Base-by-base conservation (phyloP, 2,329 filamentous ascomycete species). In the Aureobasidium leucospermi region DNA sequence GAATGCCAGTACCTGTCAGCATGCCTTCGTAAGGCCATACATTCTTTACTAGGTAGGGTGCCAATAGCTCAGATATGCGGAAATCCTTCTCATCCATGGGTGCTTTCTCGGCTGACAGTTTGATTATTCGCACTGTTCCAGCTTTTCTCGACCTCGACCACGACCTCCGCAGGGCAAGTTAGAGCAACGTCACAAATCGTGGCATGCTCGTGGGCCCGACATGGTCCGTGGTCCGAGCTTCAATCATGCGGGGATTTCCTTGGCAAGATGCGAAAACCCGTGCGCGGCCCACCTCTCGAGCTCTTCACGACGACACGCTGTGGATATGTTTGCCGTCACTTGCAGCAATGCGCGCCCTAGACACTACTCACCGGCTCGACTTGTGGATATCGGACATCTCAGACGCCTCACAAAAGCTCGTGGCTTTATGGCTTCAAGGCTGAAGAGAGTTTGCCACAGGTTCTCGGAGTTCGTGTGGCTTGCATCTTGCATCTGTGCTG, bases 1-100 rank as follows among this genome's bases (percentile, higher is more conserved):
- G 11, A n/a, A 8, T 19, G n/a, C 38, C 39, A 32, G 31, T 56
- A 38, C 31, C 19, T 56, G 52, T 56, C 52, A 56, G 52, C 52
- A 56, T 55, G 23, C 39, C 38, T 43, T 55, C 23, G 29, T 29
- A 55, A 55, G 51, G 39, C 51, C 38, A 34, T 45, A 19, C n/a
- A 45, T 43, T n/a, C 39, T 34, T 56, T 19, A 10, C 7, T 34
- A 10, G 23, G 2, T 43, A 45, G 34, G 51, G 29, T 31, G 32
- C n/a, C 52, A 29, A 56, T 56, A 46, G 39, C 15, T 56, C 52
- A 13, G 34, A 36, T 31, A 56, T 28, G 16, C 41, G 48, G 29
- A 31, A 23, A 31, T 3, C 13, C 4, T 46, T 3, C 28, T 16
- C 38, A 46, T 16, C 52, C 16, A 46, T 28, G 31, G 1, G 31